Evolutionary conservation across 768 basidiomycete genomes (phyloP).

Genomic region (Lanmaoa rubissima): DNA sequence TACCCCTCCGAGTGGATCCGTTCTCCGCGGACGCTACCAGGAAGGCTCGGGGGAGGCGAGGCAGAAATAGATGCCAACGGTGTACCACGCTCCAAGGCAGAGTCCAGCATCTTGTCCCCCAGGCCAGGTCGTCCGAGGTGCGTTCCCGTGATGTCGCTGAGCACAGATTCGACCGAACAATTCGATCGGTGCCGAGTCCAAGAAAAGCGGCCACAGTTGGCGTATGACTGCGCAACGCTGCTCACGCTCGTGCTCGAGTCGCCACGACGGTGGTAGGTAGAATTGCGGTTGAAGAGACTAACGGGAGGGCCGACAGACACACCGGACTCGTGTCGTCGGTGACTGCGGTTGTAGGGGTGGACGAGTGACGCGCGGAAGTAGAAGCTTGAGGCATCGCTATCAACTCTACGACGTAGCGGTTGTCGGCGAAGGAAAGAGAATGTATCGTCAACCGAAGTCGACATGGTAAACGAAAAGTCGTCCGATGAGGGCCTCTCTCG

Average conservation of each 20-base stretch:
- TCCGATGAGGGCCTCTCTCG: conserved; percentile 57
- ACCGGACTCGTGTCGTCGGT: conserved; percentile 63
- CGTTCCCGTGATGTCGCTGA: conserved; percentile 59
- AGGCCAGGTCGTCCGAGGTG: conserved; percentile 68
- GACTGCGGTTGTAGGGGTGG: conserved; percentile 44
- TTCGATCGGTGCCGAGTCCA: conserved; percentile 62
- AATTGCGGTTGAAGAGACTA: conserved; percentile 70
- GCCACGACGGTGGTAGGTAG: conserved; percentile 48
- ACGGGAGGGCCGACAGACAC: conserved; percentile 63
- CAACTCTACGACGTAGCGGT: conserved; percentile 52
- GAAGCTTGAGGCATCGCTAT: conserved; percentile 77
- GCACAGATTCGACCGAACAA: conserved; percentile 59
- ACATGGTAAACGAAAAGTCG: conserved; percentile 56
- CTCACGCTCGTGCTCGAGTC: conserved; percentile 60
- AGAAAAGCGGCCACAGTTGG: conserved; percentile 52
- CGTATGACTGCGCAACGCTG: conserved; percentile 57
- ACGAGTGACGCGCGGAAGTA: conserved; percentile 47
- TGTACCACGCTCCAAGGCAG: conserved; percentile 46
- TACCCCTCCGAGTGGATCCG: conserved; percentile 15
- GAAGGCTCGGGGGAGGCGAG: conserved; percentile 53
- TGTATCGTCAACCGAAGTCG: conserved; percentile 61
- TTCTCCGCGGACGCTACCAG: conserved; percentile 17
- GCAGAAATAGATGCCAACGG: conserved; percentile 64
- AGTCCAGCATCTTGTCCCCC: conserved; percentile 88
- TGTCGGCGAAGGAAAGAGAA: conserved; percentile 56